Base-by-base conservation (phyloP, 306 rosid species). In the Prunus padus region DNA sequence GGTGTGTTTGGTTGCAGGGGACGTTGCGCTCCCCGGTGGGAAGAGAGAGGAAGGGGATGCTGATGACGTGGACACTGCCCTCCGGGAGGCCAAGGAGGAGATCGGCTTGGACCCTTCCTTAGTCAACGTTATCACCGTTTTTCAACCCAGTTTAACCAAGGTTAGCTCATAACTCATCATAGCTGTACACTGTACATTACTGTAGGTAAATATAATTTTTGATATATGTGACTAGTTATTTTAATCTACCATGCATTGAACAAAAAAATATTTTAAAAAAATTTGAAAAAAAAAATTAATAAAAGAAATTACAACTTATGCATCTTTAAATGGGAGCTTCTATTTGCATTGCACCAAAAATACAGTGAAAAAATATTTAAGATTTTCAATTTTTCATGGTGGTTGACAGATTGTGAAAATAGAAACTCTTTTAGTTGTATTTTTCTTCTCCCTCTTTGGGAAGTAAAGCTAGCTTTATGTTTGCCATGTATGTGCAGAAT, bases 21-120 rank as follows among this genome's bases (percentile, higher is more conserved):
- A 93, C 65, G 97, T 93, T 72, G 87, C 96, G 42, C 83, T 93
- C 74, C 97, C 98, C 4, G 96, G 98, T 20, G 98, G 98, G 62
- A 89, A 91, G 72, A 85, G 84, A 40, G 98, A 93, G 2, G 84
- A 84, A 69, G 80, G 74, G 16, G 98, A 93, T 72, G 85, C 88
- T 56, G 87, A 87, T 73, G 93, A 91, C 49, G 88, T 89, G 3
- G 75, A 75, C 49, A 91, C 97, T 13, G 97, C 98, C 2, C 72
- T 93, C 78, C 85, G 97, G 83, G 98, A 93, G 81, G 96, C 98
- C 26, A 86, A 89, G 67, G 96, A 93, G 81, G 97, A 93, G 82
- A 91, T 93, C 69, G 96, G 98, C 45, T 83, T 93, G 82, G 84
- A 90, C 76, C 89, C 97, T 77, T 80, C 93, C 75, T 83, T 83